A percentile compares a stretch with the other conserved stretches of the same genome.
Conservation (phyloP, 345 rosid species). For the Eucalyptus polyanthemos region DNA sequence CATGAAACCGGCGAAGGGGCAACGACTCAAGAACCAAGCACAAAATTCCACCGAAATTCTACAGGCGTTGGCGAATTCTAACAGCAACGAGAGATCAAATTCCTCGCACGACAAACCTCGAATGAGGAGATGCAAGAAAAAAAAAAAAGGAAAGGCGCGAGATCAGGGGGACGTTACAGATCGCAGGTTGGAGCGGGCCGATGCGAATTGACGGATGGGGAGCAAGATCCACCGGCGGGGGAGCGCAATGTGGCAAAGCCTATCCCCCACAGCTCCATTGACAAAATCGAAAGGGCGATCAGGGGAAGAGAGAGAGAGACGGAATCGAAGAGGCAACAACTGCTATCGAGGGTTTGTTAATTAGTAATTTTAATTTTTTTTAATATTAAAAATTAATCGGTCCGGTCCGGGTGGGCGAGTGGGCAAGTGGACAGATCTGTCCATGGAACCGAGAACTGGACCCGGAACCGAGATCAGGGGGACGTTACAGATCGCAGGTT, state of each 20-base stretch:
- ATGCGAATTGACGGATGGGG: accelerated
- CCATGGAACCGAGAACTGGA: accelerated
- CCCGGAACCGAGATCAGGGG: too few species aligned
- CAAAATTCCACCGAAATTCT: too few species aligned
- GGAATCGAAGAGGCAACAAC: accelerated
- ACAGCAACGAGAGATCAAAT: accelerated
- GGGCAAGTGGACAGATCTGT: accelerated
- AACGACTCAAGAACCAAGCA: too few species aligned
- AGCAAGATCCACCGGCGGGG: accelerated
- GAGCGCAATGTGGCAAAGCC: too few species aligned
- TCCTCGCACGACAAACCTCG: accelerated
- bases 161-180: too few species aligned
- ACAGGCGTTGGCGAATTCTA: accelerated
- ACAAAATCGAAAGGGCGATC: accelerated
- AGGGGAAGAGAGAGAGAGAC: too few species aligned
- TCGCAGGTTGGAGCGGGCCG: accelerated
- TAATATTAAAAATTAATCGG: too few species aligned
- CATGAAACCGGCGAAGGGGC: too few species aligned
- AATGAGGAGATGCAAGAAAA: accelerated
- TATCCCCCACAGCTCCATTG: accelerated
- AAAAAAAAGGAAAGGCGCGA: too few species aligned
- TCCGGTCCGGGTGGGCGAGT: accelerated
- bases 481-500: accelerated
- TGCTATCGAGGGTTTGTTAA: too few species aligned
- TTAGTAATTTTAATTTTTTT: too few species aligned